Base-by-base conservation (phyloP, 352 stramenopile species). In the Globisporangium solare region DNA sequence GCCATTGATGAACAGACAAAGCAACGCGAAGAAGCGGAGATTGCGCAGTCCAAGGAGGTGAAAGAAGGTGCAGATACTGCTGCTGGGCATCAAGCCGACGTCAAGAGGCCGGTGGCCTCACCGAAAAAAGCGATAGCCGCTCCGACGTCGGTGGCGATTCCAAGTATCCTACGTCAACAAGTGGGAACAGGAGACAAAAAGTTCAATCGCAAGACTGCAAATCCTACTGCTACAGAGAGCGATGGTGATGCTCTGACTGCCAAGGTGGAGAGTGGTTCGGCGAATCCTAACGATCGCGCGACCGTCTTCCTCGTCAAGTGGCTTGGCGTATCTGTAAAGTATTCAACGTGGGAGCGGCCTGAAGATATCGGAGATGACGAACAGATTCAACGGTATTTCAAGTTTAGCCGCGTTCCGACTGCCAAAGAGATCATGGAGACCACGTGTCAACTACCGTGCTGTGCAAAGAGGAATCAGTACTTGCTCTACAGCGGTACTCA, bases 281-380 rank as follows among this genome's bases (percentile, higher is more conserved):
- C 37, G 4, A 52, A 47, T 20, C 47, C 60, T 6, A 74, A 79
- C 11, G 66, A 70, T 56, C 73, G 68, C 10, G 78, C 77, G 39
- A 95, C 86, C 1, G 90, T 94, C 64, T 96, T 94, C 51, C 58
- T 96, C 15, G 84, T 96, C 31, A 93, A 96, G 65, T 96, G 86
- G 86, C 64, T 93, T 32, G 84, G 83, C 17, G 56, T 94, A 22
- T 94, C 86, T 12, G 83, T 94, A 52, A 76, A 84, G 47, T 94
- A 85, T 47, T 94, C 84, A 39, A 96, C 86, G 20, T 96, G 86
- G 86, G 86, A 96, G 54, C 80, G 83, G 3, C 79, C 84, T 0
- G 82, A 96, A 60, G 86, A 96, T 58, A 96, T 96, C 59, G 85
- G 86, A 18, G 86, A 94, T 21, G 84, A 94, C 60, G 84, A 92